Evolutionary conservation across 192 early-diverging fungal species (phyloP).

Genomic region (Geranomyces variabilis): DNA sequence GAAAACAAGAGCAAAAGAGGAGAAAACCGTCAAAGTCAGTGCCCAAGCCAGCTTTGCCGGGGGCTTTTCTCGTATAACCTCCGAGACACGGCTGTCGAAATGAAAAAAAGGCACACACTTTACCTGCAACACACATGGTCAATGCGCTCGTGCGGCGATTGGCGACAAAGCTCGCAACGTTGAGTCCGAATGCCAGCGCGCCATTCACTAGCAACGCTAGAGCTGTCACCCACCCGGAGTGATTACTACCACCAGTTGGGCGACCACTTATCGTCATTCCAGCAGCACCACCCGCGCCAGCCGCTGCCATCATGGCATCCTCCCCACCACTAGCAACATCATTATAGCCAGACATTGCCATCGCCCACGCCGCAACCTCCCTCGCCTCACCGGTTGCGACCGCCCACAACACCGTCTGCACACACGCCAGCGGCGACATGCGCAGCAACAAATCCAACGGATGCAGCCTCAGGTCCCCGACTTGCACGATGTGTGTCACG

Average conservation of each 20-base stretch:
- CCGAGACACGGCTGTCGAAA: too few species aligned
- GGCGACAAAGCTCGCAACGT: slow-evolving; percentile 82
- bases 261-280: too few species aligned
- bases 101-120: too few species aligned
- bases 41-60: too few species aligned
- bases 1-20: neutral
- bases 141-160: slow-evolving; percentile 85
- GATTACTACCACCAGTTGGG: too few species aligned
- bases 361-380: neutral
- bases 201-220: slow-evolving; percentile 75
- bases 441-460: slow-evolving; percentile 79
- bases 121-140: slow-evolving; percentile 75
- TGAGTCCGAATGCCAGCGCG: slow-evolving; percentile 81
- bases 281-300: too few species aligned
- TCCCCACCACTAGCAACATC: neutral
- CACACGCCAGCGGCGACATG: slow-evolving; percentile 76
- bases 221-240: neutral
- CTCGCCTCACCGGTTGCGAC: neutral
- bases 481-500: slow-evolving; percentile 78
- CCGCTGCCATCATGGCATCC: too few species aligned
- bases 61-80: too few species aligned
- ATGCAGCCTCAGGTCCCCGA: slow-evolving; percentile 77
- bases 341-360: too few species aligned
- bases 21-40: neutral
- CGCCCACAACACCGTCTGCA: slow-evolving; percentile 51